Conservation (phyloP, 2,329 filamentous ascomycete genomes). For the Xylaria sp. region DNA sequence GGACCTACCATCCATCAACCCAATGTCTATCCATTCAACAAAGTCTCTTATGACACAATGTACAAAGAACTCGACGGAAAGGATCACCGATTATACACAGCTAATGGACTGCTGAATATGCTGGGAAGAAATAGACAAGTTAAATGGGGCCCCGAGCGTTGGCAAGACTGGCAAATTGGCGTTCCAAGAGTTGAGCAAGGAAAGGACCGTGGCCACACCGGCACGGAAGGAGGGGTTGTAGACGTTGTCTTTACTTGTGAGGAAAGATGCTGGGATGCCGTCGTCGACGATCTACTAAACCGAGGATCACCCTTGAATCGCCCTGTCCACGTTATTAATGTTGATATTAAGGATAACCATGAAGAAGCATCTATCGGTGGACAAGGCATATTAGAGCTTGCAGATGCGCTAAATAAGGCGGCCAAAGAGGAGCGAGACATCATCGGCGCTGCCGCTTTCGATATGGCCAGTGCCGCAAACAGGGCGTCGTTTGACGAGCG, state of each 20-base stretch:
- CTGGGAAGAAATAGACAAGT: constrained; percentile 88
- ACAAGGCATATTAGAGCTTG: constrained; percentile 89
- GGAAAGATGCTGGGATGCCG: constrained; percentile 97
- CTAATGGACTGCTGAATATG: constrained; percentile 96
- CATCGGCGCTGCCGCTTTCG: constrained; percentile 73
- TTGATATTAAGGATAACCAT: constrained; percentile 98
- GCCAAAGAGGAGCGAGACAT: constrained; percentile 79
- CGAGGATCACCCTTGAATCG: constrained; percentile 88
- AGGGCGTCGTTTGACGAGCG: constrained; percentile 87
- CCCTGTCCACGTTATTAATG: constrained; percentile 96
- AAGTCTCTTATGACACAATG: constrained; percentile 93
- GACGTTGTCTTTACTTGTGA: constrained; percentile 98
- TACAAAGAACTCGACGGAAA: constrained; percentile 89
- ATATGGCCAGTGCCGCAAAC: constrained; percentile 72
- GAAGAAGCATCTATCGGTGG: constrained; percentile 94
- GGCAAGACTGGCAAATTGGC: constrained; percentile 96
- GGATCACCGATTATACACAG: constrained; percentile 85
- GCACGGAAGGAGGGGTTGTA: constrained; percentile 88
- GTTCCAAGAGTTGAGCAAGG: constrained; percentile 81
- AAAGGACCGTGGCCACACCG: constrained; percentile 78
- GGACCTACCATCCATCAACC: constrained; percentile 91
- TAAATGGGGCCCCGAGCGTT: constrained; percentile 95
- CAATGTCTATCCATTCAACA: constrained; percentile 98
- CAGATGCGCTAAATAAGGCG: constrained; percentile 82
- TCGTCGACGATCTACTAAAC: constrained; percentile 90